Evolutionary conservation across 2,329 filamentous ascomycete genomes (phyloP).

Genomic region (Septoria petroselini): DNA sequence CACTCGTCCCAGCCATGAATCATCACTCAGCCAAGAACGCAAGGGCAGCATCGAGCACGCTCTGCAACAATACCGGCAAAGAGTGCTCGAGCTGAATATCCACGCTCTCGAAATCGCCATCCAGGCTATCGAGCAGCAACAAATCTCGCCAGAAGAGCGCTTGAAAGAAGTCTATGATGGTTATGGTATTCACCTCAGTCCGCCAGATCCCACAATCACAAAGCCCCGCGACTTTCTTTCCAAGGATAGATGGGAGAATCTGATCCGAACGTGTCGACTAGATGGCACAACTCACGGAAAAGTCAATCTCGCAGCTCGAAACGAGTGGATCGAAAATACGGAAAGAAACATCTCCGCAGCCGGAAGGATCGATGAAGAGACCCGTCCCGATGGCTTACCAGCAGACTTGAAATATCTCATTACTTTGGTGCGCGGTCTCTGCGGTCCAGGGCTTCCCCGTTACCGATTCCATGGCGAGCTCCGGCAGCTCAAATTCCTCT

Average conservation of each 20-base stretch:
- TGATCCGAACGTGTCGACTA: conserved; percentile 3
- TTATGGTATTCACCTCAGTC: background rate
- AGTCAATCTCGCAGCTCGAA: background rate
- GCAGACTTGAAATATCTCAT: conserved; percentile 10
- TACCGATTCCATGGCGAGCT: conserved; percentile 2
- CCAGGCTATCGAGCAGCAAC: background rate
- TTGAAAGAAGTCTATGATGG: background rate
- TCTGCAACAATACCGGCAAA: conserved; percentile 3
- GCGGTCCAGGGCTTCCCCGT: conserved; percentile 1
- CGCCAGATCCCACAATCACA: background rate
- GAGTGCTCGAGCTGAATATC: conserved; percentile 6
- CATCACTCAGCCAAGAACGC: background rate
- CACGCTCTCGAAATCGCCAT: background rate
- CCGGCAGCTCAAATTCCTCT: conserved; percentile 5
- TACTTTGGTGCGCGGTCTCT: conserved; percentile 7
- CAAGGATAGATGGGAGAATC: conserved; percentile 2
- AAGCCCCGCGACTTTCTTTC: background rate
- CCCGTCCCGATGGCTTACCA: conserved; percentile 5
- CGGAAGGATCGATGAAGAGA: background rate
- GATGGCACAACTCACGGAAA: conserved; percentile 1
- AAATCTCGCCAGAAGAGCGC: background rate
- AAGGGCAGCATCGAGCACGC: conserved; percentile 3
- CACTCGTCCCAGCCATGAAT: background rate
- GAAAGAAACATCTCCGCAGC: conserved; percentile 5
- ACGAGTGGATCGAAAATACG: conserved; percentile 2